Conservation (phyloP, 495 filamentous ascomycete genomes). For the Aspergillus cristatus region DNA sequence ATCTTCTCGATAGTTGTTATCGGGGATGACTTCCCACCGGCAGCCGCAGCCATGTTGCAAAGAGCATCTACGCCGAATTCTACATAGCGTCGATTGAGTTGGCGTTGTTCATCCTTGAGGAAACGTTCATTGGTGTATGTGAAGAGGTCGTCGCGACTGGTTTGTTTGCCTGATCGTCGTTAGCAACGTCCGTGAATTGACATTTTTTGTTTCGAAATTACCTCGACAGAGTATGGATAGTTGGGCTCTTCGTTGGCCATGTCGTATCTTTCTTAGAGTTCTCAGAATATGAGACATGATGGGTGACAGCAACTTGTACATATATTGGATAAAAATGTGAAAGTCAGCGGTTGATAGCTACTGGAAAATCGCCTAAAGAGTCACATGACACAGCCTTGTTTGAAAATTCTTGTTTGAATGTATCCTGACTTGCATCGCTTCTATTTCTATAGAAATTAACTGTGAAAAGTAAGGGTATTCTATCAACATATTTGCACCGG, state of each 20-base stretch:
- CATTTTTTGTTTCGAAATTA: not conserved
- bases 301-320: no score
- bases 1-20: constrained; percentile 25
- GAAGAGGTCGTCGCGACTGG: constrained; percentile 19
- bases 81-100: constrained; percentile 19
- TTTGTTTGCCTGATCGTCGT: constrained; percentile 11
- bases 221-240: constrained; percentile 4
- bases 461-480: no score
- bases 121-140: constrained; percentile 27
- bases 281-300: not conserved
- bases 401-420: no score
- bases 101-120: constrained; percentile 22
- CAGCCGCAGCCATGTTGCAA: constrained; percentile 16
- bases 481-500: not conserved
- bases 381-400: no score
- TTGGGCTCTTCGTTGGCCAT: not conserved
- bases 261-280: not conserved
- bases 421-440: no score
- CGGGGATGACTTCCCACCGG: constrained; percentile 7
- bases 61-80: constrained; percentile 24
- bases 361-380: no score
- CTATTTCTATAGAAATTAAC: no score
- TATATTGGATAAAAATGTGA: no score
- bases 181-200: not conserved
- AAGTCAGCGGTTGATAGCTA: no score